Evolutionary conservation across 495 filamentous ascomycete genomes (phyloP).

Genomic region (Podospora pseudoanserina): DNA sequence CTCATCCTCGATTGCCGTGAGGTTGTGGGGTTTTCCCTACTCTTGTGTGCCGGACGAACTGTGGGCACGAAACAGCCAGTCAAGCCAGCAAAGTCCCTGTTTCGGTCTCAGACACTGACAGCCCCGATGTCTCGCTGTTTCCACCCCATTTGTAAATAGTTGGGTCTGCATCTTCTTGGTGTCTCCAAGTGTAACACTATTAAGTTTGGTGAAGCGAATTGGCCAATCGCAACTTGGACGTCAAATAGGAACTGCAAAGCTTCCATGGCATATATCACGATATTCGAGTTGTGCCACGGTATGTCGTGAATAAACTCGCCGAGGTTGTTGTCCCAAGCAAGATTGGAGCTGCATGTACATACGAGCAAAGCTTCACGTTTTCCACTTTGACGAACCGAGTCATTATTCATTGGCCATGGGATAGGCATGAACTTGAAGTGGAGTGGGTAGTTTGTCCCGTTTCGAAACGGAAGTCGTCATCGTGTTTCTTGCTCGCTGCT

Average conservation of each 20-base stretch:
- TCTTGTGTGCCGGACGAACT: not conserved
- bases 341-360: not conserved
- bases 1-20: not conserved
- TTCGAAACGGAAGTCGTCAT: not conserved
- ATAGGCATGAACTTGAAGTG: not conserved
- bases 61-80: not conserved
- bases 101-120: slow-evolving; percentile 1
- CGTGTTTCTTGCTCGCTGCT: no score
- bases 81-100: not conserved
- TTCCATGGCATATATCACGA: not conserved
- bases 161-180: not conserved
- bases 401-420: not conserved
- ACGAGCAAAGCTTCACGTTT: not conserved
- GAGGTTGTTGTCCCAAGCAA: not conserved
- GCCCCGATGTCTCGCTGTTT: not conserved
- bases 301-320: not conserved
- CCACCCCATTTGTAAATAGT: slow-evolving; percentile 1
- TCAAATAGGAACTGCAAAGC: not conserved
- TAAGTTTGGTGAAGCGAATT: not conserved
- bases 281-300: not conserved
- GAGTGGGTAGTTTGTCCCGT: not conserved
- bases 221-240: not conserved
- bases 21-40: not conserved
- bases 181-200: not conserved
- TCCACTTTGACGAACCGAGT: not conserved